A percentile compares a stretch with the other conserved stretches of the same genome.
These are phyloP conservation scores for Alnus glutinosa DNA, from an alignment of 306 rosid species.

Conservation along the genomic window DNA sequence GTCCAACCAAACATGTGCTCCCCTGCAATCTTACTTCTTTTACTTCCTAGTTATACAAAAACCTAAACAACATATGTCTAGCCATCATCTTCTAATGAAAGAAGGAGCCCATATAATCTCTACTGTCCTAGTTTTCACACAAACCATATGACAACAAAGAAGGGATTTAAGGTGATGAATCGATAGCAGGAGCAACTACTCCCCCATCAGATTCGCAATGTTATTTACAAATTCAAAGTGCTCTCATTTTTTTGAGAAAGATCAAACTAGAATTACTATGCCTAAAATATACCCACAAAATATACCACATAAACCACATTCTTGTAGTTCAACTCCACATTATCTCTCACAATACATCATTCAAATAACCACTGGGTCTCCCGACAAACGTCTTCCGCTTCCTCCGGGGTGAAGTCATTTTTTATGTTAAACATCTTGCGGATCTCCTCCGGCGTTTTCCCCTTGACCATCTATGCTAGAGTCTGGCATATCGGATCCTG, in stretches of 20 bases:
- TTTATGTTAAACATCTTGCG: conserved; percentile 71
- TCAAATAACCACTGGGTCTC: no score
- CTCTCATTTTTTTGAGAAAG: conserved; percentile 24
- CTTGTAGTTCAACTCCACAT: no score
- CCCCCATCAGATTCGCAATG: conserved; percentile 30
- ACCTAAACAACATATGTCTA: no score
- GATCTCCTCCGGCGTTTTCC: conserved; percentile 78
- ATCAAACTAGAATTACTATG: conserved; percentile 24
- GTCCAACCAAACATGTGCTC: no score
- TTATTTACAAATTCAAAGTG: conserved; percentile 47
- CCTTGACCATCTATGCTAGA: conserved; percentile 83
- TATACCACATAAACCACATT: no score
- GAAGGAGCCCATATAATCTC: no score
- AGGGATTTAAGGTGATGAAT: not conserved
- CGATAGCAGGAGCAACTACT: conserved; percentile 17
- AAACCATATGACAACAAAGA: not conserved
- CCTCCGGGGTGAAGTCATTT: conserved; percentile 80
- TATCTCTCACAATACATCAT: no score
- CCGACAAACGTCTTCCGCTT: no score
- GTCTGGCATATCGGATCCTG: conserved; percentile 75
- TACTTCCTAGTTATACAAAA: no score
- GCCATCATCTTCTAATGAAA: no score
- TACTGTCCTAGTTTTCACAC: no score
- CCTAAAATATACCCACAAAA: conserved; percentile 14
- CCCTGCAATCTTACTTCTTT: no score